Base-by-base conservation (phyloP, 148 eudicot species). In the Dianthus caryophyllus region DNA sequence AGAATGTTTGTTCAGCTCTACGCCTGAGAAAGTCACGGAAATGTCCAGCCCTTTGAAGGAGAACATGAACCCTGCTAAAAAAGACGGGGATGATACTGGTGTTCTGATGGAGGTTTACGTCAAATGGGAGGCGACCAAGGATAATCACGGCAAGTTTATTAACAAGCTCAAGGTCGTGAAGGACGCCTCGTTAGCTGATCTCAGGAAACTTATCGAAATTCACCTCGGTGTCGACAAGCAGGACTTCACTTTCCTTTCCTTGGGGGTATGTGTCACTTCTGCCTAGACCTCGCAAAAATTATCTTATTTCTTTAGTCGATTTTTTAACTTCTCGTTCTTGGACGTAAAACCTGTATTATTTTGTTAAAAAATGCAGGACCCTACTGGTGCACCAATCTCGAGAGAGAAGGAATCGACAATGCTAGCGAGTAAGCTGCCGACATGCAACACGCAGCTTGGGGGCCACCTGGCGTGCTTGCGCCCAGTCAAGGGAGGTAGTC, bases 81-180 rank as follows among this genome's bases (percentile, higher is more conserved):
- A 58, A 39, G 72, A 77, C 52, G 47, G 13, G 11, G 70, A 33
- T 20, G 72, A 47, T 1, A 52, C 29, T 30, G 87, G 65, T 61
- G 80, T 71, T 57, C 44, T 77, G 64, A 73, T 87, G 74, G 88
- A 89, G 62, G 83, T 91, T 5, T 78, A 80, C 66, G 93, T 88
- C 29, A 91, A 91, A 74, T 91, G 97, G 97, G 97, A 92, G 68
- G 93, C 83, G 14, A 85, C 96, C 27, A 85, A 82, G 78, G 96
- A 85, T 22, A 80, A 85, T 69, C 76, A 79, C 0, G 96, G 93
- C 10, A 87, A 91, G 52, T 69, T 82, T 30, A 84, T 91, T 58
- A 77, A 81, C 29, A 88, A 78, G 26, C 71, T 90, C n/a, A 90
- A 86, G 77, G 76, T 87, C 65, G 80, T 48, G 22, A 84, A 87